phyloP scores from a whole-genome alignment of 164 flowering plant genomes.

The Umbellularia californica region DNA sequence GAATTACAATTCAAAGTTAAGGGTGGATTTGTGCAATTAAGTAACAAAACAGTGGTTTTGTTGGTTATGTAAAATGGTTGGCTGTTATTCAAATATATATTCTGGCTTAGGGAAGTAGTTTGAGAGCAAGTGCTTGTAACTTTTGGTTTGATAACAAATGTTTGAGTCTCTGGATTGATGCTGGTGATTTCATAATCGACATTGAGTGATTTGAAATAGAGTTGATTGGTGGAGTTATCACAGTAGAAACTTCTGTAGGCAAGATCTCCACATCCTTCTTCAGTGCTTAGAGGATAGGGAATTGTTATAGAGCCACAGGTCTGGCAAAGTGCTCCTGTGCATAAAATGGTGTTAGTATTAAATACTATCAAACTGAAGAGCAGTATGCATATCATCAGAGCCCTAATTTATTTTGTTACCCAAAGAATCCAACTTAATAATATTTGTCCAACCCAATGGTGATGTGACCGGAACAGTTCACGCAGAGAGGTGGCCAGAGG shows the following conservation, averaged over 20 bases:
- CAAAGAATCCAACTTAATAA: background rate
- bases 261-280: background rate
- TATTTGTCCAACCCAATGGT: background rate
- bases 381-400: no score
- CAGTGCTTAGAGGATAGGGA: background rate
- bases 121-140: background rate
- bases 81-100: background rate
- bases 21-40: background rate
- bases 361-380: background rate
- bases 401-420: no score
- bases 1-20: background rate
- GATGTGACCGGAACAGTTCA: no score
- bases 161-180: background rate
- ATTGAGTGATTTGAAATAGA: background rate
- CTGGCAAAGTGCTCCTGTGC: background rate
- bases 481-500: no score
- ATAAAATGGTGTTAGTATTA: background rate
- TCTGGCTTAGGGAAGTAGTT: background rate
- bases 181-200: background rate
- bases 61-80: conserved; percentile 3
- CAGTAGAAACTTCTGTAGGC: conserved; percentile 2
- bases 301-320: background rate
- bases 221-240: background rate
- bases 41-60: background rate
- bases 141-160: background rate